Base-by-base conservation (phyloP, 2,329 filamentous ascomycete species). In the Nectriaceae sp. region DNA sequence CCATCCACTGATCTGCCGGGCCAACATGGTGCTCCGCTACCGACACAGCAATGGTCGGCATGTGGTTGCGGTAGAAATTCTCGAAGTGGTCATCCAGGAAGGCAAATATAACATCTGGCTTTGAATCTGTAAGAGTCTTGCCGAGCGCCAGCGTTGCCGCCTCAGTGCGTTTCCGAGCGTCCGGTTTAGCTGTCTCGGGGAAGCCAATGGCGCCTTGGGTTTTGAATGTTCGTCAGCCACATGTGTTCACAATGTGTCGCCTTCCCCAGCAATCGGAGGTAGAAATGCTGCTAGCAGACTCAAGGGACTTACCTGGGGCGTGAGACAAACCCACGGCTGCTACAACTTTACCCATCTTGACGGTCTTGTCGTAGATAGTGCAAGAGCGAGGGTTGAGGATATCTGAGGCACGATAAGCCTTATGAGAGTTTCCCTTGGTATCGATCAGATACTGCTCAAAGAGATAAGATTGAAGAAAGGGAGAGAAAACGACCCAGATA, bases 61-160 rank as follows among this genome's bases (percentile, higher is more conserved):
- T 64, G 42, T 61, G 56, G 33, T 59, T 61, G 26, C 61, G 54
- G 53, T 59, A 64, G 55, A 65, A 64, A 43, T 64, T 66, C 41
- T 64, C 59, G 46, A 64, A 66, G 43, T 66, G 58, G 44, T 64
- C 61, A 42, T 66, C 61, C 2, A 66, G 60, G 42, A 65, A 66
- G 15, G 62, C 63, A 46, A 65, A 61, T 42, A 66, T 65, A 33
- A 64, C 53, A 48, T 65, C 55, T 3, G 61, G 62, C 42, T 62
- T 56, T 5, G 62, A 58, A n/a, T 54, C 52, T 31, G 56, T 56
- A 15, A 65, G 52, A 2, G 56, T 60, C 21, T 62, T 56, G 21
- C 63, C 10, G 26, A 65, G 57, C 24, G 56, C 57, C 16, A 51
- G 50, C 4, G 60, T 61, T n/a, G 63, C 61, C 11, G 48, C 54